Base-by-base conservation (phyloP, 2,329 filamentous ascomycete species). In the Stachybotrys chlorohalonatus region DNA sequence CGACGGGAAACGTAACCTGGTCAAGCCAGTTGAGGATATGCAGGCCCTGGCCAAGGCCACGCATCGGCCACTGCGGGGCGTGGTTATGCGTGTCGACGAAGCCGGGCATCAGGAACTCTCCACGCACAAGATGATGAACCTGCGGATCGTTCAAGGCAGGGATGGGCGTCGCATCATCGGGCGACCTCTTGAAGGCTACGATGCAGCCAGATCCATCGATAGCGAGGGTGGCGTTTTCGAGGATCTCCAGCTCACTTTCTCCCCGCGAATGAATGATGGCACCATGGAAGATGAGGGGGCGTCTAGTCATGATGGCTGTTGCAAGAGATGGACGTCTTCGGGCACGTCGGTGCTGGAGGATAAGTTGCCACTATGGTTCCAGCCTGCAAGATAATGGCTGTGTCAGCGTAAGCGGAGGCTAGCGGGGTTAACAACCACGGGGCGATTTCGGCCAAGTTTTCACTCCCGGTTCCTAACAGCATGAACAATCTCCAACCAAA, bases 41-140 rank as follows among this genome's bases (percentile, higher is more conserved):
- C 65, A 78, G 69, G 48, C 78, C 71, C 60, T 79, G 75, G 6
- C 75, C 75, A 5, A 79, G 68, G 31, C 78, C 75, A 30, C 75
- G 69, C 66, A 75, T 73, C 13, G 74, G 67, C 73, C 74, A 79
- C 59, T 81, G 76, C 46, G 84, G 84, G 0, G 85, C 84, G 62
- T 88, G 85, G 57, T 85, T 85, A 66, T 87, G 85, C 1, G 83
- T 86, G 69, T 87, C 84, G 53, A 87, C 71, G 60, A 84, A 79
- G 48, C 81, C 81, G 0, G 82, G 82, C 55, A 83, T 76, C 51
- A 84, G 66, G 60, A 85, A 82, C 49, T 80, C 68, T 46, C 73
- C 73, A 7, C 63, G 68, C 2, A 60, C 51, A 3, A 81, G 69
- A 11, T 53, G 52, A 1, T 36, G 52, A 8, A 63, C 32, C 3